Base-by-base conservation (phyloP, 306 rosid genomes). In the Luffa acutangula region DNA sequence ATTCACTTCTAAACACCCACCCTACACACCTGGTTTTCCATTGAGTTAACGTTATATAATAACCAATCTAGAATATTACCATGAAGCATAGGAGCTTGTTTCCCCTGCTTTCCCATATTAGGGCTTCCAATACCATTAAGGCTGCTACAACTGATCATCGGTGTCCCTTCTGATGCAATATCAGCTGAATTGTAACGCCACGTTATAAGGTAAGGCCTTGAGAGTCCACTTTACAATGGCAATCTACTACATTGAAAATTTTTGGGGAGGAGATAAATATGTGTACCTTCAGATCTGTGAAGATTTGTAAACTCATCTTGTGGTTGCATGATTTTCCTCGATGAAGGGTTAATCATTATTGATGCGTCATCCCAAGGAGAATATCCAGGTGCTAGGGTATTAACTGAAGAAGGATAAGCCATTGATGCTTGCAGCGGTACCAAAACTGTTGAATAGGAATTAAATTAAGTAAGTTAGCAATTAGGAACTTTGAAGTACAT, bases 311-410 rank as follows among this genome's bases (percentile, higher is more conserved):
- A 82, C 62, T 91, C 93, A 64, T 91, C 92, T 39, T 86, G 91
- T 73, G 88, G 82, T 21, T 79, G 62, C 73, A 75, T 33, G 53
- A 78, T 75, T 80, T 84, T 81, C 78, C 58, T 56, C 5, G 92
- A 83, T 70, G 89, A 81, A 43, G 87, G 67, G 78, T 81, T 87
- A 80, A 90, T 71, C 81, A 89, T 78, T 41, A 89, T 51, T 6
- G 94, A 89, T 75, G 85, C 54, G 52, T 92, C 97, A 37, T 92
- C 98, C 98, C 98, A 92, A 11, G 89, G 78, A 73, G 83, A 81
- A 85, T 81, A 92, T 52, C 89, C 85, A 52, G 89, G 83, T 34
- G 89, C 46, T 80, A 90, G 78, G 56, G 84, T 45, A 80, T 86
- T 93, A 81, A 84, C 14, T 3, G 90, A 88, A 82, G 96, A 88